These are phyloP conservation scores for Cystofilobasidium macerans DNA, from an alignment of 768 basidiomycete species.

Conservation along the genomic window DNA sequence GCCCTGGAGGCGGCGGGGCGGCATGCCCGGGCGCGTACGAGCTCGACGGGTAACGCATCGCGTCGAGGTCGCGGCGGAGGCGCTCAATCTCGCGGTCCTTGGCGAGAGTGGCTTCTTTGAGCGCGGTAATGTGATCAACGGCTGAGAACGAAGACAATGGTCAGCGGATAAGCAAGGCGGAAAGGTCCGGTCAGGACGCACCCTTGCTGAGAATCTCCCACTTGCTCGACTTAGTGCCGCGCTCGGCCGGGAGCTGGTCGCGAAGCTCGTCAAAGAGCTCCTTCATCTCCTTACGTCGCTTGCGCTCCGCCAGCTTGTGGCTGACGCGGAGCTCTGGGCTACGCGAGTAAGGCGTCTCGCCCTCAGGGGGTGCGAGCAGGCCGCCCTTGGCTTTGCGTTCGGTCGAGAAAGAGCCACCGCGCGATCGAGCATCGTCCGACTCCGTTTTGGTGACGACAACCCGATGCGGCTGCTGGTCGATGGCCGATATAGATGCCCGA, in stretches of 20 bases:
- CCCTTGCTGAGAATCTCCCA: slow-evolving; percentile 82
- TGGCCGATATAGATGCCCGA: background rate
- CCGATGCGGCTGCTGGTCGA: background rate
- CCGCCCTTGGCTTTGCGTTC: slow-evolving; percentile 42
- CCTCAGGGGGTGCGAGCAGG: slow-evolving; percentile 34
- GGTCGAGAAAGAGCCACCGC: background rate
- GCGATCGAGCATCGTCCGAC: background rate
- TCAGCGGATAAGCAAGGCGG: background rate
- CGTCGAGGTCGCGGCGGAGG: slow-evolving; percentile 11
- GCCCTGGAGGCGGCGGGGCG: background rate
- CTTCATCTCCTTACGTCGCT: slow-evolving; percentile 97
- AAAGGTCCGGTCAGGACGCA: background rate
- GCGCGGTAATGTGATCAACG: slow-evolving; percentile 20
- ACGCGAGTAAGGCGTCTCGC: slow-evolving; percentile 69
- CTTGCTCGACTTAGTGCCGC: slow-evolving; percentile 92
- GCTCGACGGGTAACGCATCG: background rate
- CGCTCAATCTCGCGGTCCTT: slow-evolving; percentile 20
- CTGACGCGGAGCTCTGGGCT: slow-evolving; percentile 88
- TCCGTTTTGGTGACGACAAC: background rate
- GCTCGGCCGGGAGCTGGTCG: slow-evolving; percentile 81
- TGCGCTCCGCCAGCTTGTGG: slow-evolving; percentile 94
- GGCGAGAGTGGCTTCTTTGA: slow-evolving; percentile 1
- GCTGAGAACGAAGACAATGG: background rate
- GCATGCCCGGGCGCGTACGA: too few relatives aligned
- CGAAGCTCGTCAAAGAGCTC: slow-evolving; percentile 93